Percentiles rank a stretch among this genome's conserved stretches.
phyloP scores from a whole-genome alignment of 2,329 filamentous ascomycete genomes.

The Colletotrichum phormii region DNA sequence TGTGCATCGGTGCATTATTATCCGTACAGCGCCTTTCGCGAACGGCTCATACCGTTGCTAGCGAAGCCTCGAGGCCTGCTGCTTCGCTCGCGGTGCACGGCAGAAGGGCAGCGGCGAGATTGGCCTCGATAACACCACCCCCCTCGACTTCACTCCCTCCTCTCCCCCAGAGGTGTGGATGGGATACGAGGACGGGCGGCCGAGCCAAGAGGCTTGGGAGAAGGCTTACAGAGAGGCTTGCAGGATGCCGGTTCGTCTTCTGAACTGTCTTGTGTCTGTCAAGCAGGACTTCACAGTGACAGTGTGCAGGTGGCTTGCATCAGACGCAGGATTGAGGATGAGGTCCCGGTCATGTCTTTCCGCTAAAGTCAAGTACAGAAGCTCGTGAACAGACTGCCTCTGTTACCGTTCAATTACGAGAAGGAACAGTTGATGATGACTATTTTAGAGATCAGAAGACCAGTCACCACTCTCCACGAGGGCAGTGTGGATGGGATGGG shows the following conservation, averaged over 20 bases:
- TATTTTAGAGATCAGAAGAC: not conserved
- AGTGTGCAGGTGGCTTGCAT: slow-evolving; percentile 24
- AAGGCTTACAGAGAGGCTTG: slow-evolving; percentile 31
- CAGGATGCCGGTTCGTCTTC: slow-evolving; percentile 19
- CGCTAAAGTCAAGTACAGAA: not conserved
- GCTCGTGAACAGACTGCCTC: not conserved
- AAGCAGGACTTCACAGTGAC: not conserved
- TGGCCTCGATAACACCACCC: slow-evolving; percentile 25
- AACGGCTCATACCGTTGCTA: not conserved
- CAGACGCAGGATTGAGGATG: slow-evolving; percentile 7
- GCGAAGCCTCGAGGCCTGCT: not conserved
- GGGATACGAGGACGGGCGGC: slow-evolving; percentile 32
- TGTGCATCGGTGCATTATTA: not conserved
- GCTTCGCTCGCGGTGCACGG: slow-evolving; percentile 7
- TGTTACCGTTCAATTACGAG: not conserved
- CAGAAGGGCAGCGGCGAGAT: slow-evolving; percentile 19
- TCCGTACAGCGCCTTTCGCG: not conserved
- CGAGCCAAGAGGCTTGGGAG: slow-evolving; percentile 30
- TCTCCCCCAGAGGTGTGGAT: not conserved
- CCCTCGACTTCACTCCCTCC: not conserved
- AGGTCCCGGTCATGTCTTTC: not conserved
- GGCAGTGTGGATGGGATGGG: not conserved
- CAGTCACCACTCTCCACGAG: slow-evolving; percentile 5
- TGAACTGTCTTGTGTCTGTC: slow-evolving; percentile 3
- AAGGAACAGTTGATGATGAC: not conserved